These are phyloP conservation scores for Suhomyces canberraensis DNA, from an alignment of 805 yeast species.

Conservation along the genomic window DNA sequence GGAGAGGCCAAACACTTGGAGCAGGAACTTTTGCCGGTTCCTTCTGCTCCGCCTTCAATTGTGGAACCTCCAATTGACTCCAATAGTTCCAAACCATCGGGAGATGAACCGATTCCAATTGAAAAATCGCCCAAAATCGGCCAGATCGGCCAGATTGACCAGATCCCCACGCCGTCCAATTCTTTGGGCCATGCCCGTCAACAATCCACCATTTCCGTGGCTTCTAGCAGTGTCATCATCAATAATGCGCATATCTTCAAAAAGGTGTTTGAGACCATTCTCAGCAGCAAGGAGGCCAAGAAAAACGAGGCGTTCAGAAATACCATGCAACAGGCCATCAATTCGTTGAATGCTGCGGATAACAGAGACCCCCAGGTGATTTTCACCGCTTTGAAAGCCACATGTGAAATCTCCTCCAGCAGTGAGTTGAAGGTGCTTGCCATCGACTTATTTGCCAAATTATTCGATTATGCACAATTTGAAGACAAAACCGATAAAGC, in stretches of 20 bases:
- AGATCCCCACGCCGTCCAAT: too few relatives aligned
- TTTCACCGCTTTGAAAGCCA: constrained; percentile 73
- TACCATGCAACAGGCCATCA: constrained; percentile 40
- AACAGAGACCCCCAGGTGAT: constrained; percentile 50
- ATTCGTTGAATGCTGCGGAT: constrained; percentile 35
- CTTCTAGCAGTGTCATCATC: constrained; percentile 12
- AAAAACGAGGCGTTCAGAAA: constrained; percentile 42
- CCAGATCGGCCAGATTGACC: too few relatives aligned
- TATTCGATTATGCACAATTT: constrained; percentile 82
- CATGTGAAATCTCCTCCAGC: constrained; percentile 62
- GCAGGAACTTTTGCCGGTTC: too few relatives aligned
- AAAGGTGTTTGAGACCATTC: constrained; percentile 56
- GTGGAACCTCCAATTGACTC: too few relatives aligned
- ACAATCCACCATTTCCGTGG: constrained; percentile 5
- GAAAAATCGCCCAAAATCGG: too few relatives aligned
- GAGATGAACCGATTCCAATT: too few relatives aligned
- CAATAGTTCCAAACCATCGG: too few relatives aligned
- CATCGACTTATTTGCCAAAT: constrained; percentile 80
- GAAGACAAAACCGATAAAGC: constrained; percentile 55
- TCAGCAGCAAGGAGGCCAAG: constrained; percentile 59
- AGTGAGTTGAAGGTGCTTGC: constrained; percentile 68
- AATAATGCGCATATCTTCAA: constrained; percentile 36
- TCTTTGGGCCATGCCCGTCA: constrained; percentile 5
- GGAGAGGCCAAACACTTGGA: too few relatives aligned
- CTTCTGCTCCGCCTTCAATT: too few relatives aligned